Percentiles rank a stretch among this genome's conserved stretches.
phyloP scores from a whole-genome alignment of 768 basidiomycete genomes.

The Pholiota molesta region DNA sequence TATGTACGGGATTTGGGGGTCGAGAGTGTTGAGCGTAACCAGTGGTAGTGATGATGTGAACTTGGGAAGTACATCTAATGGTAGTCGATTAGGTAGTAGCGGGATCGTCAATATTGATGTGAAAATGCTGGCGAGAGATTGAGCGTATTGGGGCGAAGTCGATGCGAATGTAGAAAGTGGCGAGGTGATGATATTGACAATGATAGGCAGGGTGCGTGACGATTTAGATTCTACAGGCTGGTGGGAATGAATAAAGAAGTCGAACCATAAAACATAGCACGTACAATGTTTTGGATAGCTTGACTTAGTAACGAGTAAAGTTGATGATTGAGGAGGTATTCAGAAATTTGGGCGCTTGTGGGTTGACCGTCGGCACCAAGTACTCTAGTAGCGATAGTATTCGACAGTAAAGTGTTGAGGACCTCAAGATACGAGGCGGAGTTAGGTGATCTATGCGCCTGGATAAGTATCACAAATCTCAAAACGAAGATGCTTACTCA shows the following conservation, averaged over 20 bases:
- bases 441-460: too few relatives aligned
- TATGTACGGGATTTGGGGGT: conserved; percentile 26
- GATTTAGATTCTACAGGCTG: conserved; percentile 65
- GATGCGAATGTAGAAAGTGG: conserved; percentile 26
- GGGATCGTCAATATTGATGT: conserved; percentile 70
- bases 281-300: conserved; percentile 52
- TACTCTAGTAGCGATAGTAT: too few relatives aligned
- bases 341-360: conserved; percentile 38
- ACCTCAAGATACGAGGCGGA: too few relatives aligned
- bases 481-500: too few relatives aligned
- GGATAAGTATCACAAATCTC: too few relatives aligned
- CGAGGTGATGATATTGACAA: conserved; percentile 31
- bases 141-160: conserved; percentile 27
- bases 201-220: conserved; percentile 47
- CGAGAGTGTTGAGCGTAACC: conserved; percentile 32
- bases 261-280: conserved; percentile 25
- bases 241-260: too few relatives aligned
- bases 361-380: too few relatives aligned
- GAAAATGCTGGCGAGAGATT: conserved; percentile 45
- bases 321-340: conserved; percentile 50
- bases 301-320: conserved; percentile 45
- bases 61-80: conserved; percentile 58
- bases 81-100: conserved; percentile 76
- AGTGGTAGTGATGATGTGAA: conserved; percentile 70
- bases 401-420: too few relatives aligned